These are phyloP conservation scores for Coffea eugenioides DNA, from an alignment of 257 asterid genomes.

Conservation along the genomic window DNA sequence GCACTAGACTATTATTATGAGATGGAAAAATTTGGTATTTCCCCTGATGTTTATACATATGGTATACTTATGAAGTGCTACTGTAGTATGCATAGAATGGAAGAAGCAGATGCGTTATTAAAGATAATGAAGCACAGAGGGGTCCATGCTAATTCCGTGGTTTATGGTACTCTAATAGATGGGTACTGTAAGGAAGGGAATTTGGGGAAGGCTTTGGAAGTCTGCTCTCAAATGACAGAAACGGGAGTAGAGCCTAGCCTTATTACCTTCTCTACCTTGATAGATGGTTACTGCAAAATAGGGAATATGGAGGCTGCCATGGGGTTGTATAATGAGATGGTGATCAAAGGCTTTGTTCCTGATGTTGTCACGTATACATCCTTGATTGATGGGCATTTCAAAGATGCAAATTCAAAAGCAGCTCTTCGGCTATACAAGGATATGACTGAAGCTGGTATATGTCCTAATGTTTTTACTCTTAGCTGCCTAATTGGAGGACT, in stretches of 20 bases:
- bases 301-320: conserved; percentile 62
- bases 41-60: conserved; percentile 58
- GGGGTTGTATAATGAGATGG: conserved; percentile 70
- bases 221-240: conserved; percentile 63
- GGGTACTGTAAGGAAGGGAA: conserved; percentile 23
- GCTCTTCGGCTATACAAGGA: conserved; percentile 60
- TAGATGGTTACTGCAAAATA: conserved; percentile 60
- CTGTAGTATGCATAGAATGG: conserved; percentile 44
- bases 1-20: conserved; percentile 42
- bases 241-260: conserved; percentile 48
- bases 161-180: conserved; percentile 60
- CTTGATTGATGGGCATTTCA: conserved; percentile 71
- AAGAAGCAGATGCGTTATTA: conserved; percentile 52
- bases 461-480: conserved; percentile 48
- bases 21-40: conserved; percentile 54
- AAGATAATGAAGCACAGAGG: conserved; percentile 44
- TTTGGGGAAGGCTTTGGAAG: conserved; percentile 59
- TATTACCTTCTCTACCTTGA: conserved; percentile 57
- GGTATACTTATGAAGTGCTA: conserved; percentile 65
- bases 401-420: conserved; percentile 49
- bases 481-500: conserved; percentile 60
- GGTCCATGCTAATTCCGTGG: conserved; percentile 31
- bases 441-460: conserved; percentile 50
- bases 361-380: conserved; percentile 69
- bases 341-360: conserved; percentile 54